Conservation (phyloP, 2,329 filamentous ascomycete genomes). For the Parastagonospora nodorum region DNA sequence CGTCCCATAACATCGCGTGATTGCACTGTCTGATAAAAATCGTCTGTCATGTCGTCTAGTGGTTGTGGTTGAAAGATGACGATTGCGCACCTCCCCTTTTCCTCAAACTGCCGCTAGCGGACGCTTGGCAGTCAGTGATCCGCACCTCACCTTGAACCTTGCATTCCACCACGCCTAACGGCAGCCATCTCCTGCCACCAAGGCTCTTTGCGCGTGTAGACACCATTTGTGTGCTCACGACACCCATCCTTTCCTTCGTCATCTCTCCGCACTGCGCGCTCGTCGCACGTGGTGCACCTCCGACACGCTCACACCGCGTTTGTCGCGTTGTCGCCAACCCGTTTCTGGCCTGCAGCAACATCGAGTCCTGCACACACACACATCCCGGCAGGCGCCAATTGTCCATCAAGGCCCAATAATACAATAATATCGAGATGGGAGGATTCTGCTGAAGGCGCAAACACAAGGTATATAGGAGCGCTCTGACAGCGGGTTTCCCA, state of each 20-base stretch:
- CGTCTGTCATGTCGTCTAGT: too few relatives aligned
- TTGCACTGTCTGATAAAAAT: too few relatives aligned
- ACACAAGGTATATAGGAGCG: constrained; percentile 73
- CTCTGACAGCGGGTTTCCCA: constrained; percentile 76
- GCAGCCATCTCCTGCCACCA: constrained; percentile 29
- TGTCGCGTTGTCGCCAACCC: constrained; percentile 33
- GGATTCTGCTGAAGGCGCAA: constrained; percentile 24
- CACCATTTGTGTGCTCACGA: constrained; percentile 15
- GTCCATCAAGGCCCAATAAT: constrained; percentile 11
- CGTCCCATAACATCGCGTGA: too few relatives aligned
- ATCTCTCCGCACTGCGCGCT: constrained; percentile 1
- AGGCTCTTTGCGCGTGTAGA: constrained; percentile 26
- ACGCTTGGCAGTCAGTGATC: constrained; percentile 17
- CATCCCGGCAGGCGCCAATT: constrained; percentile 2
- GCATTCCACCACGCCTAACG: constrained; percentile 19
- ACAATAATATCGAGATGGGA: constrained; percentile 38
- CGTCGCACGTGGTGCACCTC: constrained; percentile 7
- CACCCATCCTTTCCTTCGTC: constrained; percentile 14
- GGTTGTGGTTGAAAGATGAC: too few relatives aligned
- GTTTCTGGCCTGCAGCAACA: constrained; percentile 25
- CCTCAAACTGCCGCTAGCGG: constrained; percentile 1
- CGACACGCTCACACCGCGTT: constrained; percentile 33
- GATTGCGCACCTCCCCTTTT: constrained; percentile 14
- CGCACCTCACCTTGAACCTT: constrained; percentile 25
- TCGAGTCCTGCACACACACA: constrained; percentile 22